Evolutionary conservation across 768 basidiomycete genomes (phyloP).

Genomic region (Phlegmacium glaucopus): DNA sequence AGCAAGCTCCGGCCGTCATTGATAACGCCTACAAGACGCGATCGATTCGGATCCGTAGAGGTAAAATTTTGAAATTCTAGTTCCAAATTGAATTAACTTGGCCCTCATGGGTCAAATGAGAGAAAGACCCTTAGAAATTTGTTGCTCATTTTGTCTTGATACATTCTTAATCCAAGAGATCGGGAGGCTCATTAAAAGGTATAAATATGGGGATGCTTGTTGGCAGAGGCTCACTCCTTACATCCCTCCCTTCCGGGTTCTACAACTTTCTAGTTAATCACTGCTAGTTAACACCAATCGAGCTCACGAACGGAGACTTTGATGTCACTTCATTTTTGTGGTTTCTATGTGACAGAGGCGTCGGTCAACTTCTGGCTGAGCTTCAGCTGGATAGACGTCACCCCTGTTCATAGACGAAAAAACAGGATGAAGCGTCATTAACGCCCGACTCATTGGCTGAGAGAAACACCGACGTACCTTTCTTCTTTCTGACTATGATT

Average conservation of each 20-base stretch:
- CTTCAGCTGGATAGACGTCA: conserved; percentile 28
- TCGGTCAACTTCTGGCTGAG: conserved; percentile 15
- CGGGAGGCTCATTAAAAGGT: conserved; percentile 1
- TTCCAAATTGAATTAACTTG: too few relatives aligned
- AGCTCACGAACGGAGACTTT: background rate
- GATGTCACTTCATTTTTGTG: conserved; percentile 12
- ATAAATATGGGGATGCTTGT: conserved; percentile 13
- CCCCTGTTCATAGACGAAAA: conserved; percentile 61
- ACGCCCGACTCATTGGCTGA: conserved; percentile 3
- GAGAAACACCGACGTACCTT: conserved; percentile 2
- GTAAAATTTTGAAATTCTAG: too few relatives aligned
- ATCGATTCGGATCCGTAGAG: too few relatives aligned
- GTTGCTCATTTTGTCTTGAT: conserved; percentile 4
- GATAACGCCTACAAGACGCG: too few relatives aligned
- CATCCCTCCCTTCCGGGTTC: background rate
- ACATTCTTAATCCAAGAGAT: background rate
- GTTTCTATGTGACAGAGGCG: conserved; percentile 8
- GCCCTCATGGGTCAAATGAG: background rate
- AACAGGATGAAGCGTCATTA: conserved; percentile 42
- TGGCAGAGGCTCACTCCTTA: background rate
- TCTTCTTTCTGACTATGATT: background rate
- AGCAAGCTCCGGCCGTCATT: too few relatives aligned
- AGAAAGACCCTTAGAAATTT: background rate
- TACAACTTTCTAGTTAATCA: too few relatives aligned
- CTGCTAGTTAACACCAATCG: background rate